A percentile compares a stretch with the other conserved stretches of the same genome.
phyloP scores from a whole-genome alignment of 2,329 filamentous ascomycete genomes.

The Parastagonospora nodorum region DNA sequence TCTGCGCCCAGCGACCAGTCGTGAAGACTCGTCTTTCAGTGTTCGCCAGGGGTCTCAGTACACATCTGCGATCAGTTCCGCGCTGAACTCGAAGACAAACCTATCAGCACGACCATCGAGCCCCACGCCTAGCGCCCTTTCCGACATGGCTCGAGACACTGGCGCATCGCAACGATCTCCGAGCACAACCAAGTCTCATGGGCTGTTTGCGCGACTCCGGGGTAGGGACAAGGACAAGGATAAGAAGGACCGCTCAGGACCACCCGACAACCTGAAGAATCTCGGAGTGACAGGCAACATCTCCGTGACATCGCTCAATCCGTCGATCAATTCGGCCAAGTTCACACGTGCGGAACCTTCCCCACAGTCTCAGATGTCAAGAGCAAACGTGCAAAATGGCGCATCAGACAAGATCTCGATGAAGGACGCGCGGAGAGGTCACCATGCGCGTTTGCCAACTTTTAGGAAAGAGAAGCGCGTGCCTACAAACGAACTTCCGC shows the following conservation, averaged over 20 bases:
- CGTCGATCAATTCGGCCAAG: constrained; percentile 36
- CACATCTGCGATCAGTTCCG: constrained; percentile 52
- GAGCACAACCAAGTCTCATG: constrained; percentile 56
- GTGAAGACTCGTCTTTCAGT: constrained; percentile 71
- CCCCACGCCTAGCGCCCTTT: constrained; percentile 77
- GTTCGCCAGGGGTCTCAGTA: constrained; percentile 54
- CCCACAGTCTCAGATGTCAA: constrained; percentile 28
- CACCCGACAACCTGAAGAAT: constrained; percentile 46
- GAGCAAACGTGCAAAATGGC: constrained; percentile 28
- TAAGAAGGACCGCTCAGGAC: constrained; percentile 47
- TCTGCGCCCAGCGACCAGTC: constrained; percentile 72
- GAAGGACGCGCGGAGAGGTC: constrained; percentile 35
- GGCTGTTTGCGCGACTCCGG: constrained; percentile 60
- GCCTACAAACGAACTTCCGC: constrained; percentile 22
- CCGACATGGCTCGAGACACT: constrained; percentile 58
- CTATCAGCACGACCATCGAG: constrained; percentile 72
- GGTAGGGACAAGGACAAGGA: constrained; percentile 55
- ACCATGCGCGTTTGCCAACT: constrained; percentile 53
- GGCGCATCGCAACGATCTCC: constrained; percentile 59
- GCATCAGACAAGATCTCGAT: constrained; percentile 24
- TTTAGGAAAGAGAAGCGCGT: constrained; percentile 52
- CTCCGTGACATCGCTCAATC: constrained; percentile 49
- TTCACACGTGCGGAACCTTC: constrained; percentile 34
- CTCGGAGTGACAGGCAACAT: constrained; percentile 34
- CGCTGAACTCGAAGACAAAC: constrained; percentile 56